phyloP scores from a whole-genome alignment of 495 filamentous ascomycete species.

The Friedmanniomyces endolithicus region DNA sequence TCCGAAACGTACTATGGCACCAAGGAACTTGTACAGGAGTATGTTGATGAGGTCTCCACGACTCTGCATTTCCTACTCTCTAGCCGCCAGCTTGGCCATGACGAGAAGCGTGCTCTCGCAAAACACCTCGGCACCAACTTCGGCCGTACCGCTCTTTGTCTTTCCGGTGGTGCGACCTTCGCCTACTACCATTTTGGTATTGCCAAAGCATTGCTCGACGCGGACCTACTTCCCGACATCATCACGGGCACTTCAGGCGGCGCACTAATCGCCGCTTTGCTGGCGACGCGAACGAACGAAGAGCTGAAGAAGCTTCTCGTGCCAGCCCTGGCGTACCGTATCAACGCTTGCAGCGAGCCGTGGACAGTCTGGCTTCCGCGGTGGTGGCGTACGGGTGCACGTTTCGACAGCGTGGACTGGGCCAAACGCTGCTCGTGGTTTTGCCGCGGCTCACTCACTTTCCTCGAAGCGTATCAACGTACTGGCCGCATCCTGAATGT shows the following conservation, averaged over 20 bases:
- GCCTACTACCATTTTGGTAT: slow-evolving; percentile 97
- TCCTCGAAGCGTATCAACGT: slow-evolving; percentile 85
- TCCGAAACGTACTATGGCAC: slow-evolving; percentile 95
- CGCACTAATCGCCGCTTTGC: slow-evolving; percentile 76
- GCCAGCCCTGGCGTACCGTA: slow-evolving; percentile 69
- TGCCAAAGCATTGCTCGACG: slow-evolving; percentile 79
- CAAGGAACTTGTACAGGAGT: slow-evolving; percentile 80
- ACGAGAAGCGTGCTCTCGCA: slow-evolving; percentile 72
- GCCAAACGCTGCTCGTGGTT: slow-evolving; percentile 80
- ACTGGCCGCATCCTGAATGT: slow-evolving; percentile 93
- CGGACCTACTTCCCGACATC: slow-evolving; percentile 73
- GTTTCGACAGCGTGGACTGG: slow-evolving; percentile 91
- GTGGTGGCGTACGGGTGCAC: slow-evolving; percentile 85
- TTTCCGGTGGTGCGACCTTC: slow-evolving; percentile 90
- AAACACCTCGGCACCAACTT: slow-evolving; percentile 83
- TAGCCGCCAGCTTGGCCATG: slow-evolving; percentile 49
- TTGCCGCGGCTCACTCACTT: slow-evolving; percentile 76
- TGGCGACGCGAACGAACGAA: slow-evolving; percentile 81
- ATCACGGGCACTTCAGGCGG: slow-evolving; percentile 94
- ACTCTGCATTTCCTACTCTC: slow-evolving; percentile 55
- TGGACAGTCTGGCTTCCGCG: slow-evolving; percentile 64
- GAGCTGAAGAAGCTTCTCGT: slow-evolving; percentile 77
- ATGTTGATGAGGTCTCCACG: slow-evolving; percentile 60
- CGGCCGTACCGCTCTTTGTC: slow-evolving; percentile 80
- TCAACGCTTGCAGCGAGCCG: slow-evolving; percentile 71